These are phyloP conservation scores for Phytophthora crassamura DNA, from an alignment of 352 stramenopile species.

Conservation along the genomic window DNA sequence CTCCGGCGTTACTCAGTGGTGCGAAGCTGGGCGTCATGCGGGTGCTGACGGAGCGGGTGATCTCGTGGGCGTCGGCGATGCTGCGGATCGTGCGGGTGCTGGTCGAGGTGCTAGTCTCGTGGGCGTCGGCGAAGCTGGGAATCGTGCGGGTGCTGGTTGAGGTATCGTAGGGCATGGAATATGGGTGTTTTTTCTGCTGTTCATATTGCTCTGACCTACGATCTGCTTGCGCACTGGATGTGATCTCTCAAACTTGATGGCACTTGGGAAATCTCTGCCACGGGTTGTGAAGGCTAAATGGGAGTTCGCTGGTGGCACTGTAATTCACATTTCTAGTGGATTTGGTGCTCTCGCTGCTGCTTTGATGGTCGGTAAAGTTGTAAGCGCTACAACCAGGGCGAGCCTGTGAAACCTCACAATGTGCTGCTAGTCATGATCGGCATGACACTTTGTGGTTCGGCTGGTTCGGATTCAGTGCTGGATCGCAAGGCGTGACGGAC, in stretches of 20 bases:
- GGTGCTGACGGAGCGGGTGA: too few species aligned
- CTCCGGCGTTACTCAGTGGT: constrained; percentile 73
- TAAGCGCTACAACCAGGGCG: constrained; percentile 75
- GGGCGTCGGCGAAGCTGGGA: too few species aligned
- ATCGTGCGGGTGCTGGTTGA: too few species aligned
- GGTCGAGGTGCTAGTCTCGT: too few species aligned
- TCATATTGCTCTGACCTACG: constrained; percentile 88
- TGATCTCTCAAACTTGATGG: constrained; percentile 78
- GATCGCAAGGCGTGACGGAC: constrained; percentile 65
- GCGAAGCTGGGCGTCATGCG: too few species aligned
- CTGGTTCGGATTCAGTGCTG: constrained; percentile 90
- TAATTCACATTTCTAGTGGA: constrained; percentile 85
- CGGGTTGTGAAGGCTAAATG: constrained; percentile 78
- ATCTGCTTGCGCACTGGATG: constrained; percentile 85
- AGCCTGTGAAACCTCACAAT: constrained; percentile 83
- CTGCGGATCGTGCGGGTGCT: too few species aligned
- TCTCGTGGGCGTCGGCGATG: too few species aligned
- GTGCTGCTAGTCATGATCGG: constrained; percentile 88
- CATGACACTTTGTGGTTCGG: constrained; percentile 82
- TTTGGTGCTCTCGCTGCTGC: constrained; percentile 79
- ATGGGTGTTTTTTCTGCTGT: constrained; percentile 74
- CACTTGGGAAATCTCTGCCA: constrained; percentile 45
- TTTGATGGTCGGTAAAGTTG: constrained; percentile 76
- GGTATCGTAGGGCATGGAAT: constrained; percentile 89
- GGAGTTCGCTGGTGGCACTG: constrained; percentile 88